Evolutionary conservation across 768 basidiomycete species (phyloP), one percentile per base, ranked within the genome.

Genomic region (Pisolithus albus): DNA sequence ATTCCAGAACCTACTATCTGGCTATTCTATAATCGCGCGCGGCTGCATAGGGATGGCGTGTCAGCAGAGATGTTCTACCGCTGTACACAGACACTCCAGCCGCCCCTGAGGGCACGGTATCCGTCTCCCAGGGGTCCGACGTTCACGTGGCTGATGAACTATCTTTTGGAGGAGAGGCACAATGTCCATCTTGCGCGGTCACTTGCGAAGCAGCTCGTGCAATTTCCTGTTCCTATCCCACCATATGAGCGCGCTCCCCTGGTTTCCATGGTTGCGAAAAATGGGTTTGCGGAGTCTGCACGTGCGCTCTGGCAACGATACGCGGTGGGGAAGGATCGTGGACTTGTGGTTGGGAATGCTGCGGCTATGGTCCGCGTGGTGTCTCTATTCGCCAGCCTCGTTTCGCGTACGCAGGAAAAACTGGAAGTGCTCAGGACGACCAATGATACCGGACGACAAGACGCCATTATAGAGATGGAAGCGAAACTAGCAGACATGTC

Each of bases 241-340:
- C 56, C 70, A 3, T 60, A 71, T 32, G 67, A 67, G 53, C 77
- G 82, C n/a, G 72, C 75, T 4, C 61, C 60, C 6, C 76, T 86
- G 54, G 76, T 88, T 51, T 57, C 71, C 0, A 54, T 72, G 16
- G 55, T 67, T 7, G 83, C 82, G 1, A 57, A 63, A 23, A 61
- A 66, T 21, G 81, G 83, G 7, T 75, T 80, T 43, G 73, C 74
- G 4, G 62, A 55, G 5, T 61, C 74, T 15, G 78, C 83, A 19
- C 72, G 82, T 18, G 57, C 61, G 7, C 71, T 88, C 16, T 88
- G 83, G 81, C 76, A 79, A 56, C 72, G 73, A 54, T 82, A 78
- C 60, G 65, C 77, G 1, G 59, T 55, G 38, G 78, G 77, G 19
- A 62, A 54, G 47, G 75, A 77, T 45, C 69, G 59, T 18, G 57